Evolutionary conservation across 495 filamentous ascomycete genomes (phyloP).

Genomic region (Copromyces sp.): DNA sequence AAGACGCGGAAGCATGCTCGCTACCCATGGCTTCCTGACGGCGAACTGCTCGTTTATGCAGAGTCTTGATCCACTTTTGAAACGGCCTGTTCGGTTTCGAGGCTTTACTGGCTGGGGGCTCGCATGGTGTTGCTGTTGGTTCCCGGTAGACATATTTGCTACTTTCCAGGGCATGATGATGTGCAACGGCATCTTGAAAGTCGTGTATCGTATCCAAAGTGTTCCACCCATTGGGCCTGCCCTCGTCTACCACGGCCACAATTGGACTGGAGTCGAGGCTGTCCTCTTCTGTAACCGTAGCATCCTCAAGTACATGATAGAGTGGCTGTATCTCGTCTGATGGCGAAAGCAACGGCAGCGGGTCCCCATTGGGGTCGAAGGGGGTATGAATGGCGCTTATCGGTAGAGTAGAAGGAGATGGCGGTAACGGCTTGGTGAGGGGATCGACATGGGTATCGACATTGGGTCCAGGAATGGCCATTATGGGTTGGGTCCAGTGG

Average conservation of each 20-base stretch:
- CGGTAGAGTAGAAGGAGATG: not conserved
- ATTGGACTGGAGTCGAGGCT: not conserved
- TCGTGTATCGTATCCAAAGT: slow-evolving; percentile 35
- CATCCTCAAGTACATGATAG: not conserved
- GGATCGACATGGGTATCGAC: not conserved
- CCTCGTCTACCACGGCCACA: slow-evolving; percentile 8
- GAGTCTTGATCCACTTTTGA: slow-evolving; percentile 48
- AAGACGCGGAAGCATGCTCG: slow-evolving; percentile 30
- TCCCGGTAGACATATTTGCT: slow-evolving; percentile 17
- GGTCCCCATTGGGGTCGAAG: not conserved
- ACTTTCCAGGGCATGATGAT: slow-evolving; percentile 16
- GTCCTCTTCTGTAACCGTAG: not conserved
- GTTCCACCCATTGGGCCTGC: slow-evolving; percentile 20
- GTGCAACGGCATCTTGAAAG: slow-evolving; percentile 22
- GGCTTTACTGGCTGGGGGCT: not conserved
- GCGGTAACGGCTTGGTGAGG: not conserved
- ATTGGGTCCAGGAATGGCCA: not conserved
- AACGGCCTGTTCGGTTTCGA: slow-evolving; percentile 31
- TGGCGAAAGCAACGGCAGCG: slow-evolving; percentile 7
- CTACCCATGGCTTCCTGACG: slow-evolving; percentile 23
- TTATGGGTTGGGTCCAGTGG: not conserved
- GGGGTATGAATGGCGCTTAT: not conserved
- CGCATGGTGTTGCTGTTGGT: not conserved
- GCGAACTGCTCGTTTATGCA: slow-evolving; percentile 38
- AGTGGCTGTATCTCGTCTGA: not conserved